These are phyloP conservation scores for Arthrobotrys sphaeroides DNA, from an alignment of 2,329 filamentous ascomycete genomes.

Conservation along the genomic window DNA sequence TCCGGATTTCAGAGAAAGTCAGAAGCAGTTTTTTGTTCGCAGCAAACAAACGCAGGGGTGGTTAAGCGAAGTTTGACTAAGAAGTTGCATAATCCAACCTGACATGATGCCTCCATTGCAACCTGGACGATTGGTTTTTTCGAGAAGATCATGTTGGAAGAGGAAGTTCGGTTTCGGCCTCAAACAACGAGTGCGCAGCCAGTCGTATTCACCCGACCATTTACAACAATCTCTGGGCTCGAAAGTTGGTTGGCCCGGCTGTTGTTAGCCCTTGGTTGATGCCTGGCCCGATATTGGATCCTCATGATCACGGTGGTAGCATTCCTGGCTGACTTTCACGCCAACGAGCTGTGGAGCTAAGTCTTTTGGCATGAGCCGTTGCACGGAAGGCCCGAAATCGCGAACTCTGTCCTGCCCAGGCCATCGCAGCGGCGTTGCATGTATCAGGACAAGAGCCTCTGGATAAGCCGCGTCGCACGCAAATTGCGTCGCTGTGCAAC, in stretches of 20 bases:
- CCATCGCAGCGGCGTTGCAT: not conserved
- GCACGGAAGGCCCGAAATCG: too few relatives aligned
- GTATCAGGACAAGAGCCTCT: too few relatives aligned
- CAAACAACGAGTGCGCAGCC: not conserved
- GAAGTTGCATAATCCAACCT: not conserved
- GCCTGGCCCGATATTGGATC: too few relatives aligned
- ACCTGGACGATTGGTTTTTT: too few relatives aligned
- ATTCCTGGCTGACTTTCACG: conserved; percentile 1
- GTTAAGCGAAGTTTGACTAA: not conserved
- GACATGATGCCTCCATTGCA: too few relatives aligned
- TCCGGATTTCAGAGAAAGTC: too few relatives aligned
- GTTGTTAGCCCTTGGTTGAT: not conserved
- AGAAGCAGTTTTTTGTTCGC: too few relatives aligned
- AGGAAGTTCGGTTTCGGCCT: not conserved
- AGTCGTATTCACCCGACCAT: not conserved
- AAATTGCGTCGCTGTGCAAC: not conserved
- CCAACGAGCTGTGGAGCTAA: not conserved
- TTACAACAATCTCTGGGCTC: not conserved
- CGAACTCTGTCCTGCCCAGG: too few relatives aligned
- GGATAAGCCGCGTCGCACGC: not conserved
- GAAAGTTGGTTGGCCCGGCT: not conserved
- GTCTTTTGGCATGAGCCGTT: too few relatives aligned
- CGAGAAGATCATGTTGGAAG: too few relatives aligned
- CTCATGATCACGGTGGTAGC: too few relatives aligned
- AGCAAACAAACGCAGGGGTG: too few relatives aligned